Evolutionary conservation across 257 asterid genomes (phyloP).

Genomic region (Capsicum rhomboideum): DNA sequence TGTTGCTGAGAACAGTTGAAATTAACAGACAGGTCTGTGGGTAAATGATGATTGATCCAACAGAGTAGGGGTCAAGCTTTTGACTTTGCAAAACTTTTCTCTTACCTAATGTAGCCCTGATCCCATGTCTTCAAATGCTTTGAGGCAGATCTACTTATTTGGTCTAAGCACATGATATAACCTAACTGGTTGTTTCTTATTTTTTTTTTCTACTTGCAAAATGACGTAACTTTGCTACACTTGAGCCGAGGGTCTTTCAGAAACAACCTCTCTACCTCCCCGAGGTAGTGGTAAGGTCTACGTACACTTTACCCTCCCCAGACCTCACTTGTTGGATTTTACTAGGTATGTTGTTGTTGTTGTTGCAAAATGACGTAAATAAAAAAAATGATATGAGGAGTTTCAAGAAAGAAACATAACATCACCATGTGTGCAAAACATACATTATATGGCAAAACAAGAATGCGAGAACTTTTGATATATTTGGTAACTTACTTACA

Average conservation of each 20-base stretch:
- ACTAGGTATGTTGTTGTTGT: too few species aligned
- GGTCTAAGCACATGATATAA: neutral
- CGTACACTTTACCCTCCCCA: too few species aligned
- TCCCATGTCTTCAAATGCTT: neutral
- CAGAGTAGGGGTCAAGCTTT: neutral
- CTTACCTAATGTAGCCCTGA: neutral
- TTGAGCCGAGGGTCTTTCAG: too few species aligned
- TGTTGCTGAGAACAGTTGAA: neutral
- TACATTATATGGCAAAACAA: neutral
- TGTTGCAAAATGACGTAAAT: neutral
- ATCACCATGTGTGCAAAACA: neutral
- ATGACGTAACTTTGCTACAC: neutral
- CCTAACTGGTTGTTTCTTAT: neutral
- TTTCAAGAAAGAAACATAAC: neutral
- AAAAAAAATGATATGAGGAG: neutral
- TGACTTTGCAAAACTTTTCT: neutral
- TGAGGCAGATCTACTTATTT: neutral
- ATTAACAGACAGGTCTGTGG: neutral
- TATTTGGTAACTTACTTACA: neutral
- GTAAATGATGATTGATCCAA: neutral
- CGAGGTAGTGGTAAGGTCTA: too few species aligned
- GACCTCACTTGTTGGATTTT: too few species aligned
- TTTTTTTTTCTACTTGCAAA: neutral
- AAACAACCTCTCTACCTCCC: too few species aligned
- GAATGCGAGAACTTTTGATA: neutral